Evolutionary conservation across 257 asterid genomes (phyloP).

Genomic region (Gentiana macrophylla): DNA sequence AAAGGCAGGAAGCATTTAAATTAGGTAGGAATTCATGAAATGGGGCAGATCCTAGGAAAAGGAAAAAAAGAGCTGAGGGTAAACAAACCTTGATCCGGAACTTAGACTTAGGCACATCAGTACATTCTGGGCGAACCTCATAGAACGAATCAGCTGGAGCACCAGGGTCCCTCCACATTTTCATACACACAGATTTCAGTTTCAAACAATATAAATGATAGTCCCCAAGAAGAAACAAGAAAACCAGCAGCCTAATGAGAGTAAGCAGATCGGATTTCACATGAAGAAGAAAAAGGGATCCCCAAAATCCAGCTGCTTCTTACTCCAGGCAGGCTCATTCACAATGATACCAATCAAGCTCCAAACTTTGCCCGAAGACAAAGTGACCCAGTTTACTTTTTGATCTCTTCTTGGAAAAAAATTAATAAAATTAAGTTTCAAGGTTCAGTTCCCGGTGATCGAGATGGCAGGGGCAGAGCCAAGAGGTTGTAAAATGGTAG

Average conservation of each 20-base stretch:
- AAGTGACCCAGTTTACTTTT: not conserved
- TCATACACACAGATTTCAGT: conserved; percentile 9
- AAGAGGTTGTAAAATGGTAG: not conserved
- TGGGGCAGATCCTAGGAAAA: not conserved
- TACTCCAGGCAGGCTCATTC: no score
- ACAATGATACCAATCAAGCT: no score
- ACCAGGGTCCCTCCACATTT: conserved; percentile 78
- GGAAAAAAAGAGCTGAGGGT: conserved; percentile 1
- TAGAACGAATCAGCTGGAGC: conserved; percentile 82
- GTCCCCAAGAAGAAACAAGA: conserved; percentile 9
- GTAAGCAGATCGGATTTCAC: conserved; percentile 31
- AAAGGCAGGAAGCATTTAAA: not conserved
- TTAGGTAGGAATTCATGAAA: not conserved
- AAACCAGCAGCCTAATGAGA: conserved; percentile 7
- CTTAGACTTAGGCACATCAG: conserved; percentile 76
- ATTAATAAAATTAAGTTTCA: not conserved
- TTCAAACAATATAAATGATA: conserved; percentile 2
- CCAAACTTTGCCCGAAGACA: not conserved
- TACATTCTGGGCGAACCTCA: conserved; percentile 71
- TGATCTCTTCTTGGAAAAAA: not conserved
- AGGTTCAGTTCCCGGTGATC: not conserved
- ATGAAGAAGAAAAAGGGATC: conserved; percentile 12
- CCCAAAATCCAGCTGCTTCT: conserved; percentile 15
- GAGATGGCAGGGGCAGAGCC: not conserved
- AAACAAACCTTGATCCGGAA: conserved; percentile 78